Base-by-base conservation (phyloP, 2,329 filamentous ascomycete species). In the Triangularia verruculosa region DNA sequence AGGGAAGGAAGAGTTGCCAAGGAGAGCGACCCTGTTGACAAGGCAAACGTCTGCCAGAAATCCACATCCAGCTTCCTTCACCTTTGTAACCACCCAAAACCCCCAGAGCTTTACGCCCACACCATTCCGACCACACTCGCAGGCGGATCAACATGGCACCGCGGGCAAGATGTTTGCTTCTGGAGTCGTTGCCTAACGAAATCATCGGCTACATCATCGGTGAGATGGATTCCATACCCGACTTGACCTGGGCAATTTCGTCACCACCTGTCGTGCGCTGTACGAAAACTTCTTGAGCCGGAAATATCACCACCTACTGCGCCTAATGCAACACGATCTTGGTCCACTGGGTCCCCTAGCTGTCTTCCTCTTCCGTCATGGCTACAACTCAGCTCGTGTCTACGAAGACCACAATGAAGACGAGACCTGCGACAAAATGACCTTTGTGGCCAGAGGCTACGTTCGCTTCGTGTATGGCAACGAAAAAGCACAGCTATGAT, bases 251-350 rank as follows among this genome's bases (percentile, higher is more conserved):
- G 57, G 24, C n/a, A 62, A 39, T 55, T 59, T 65, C 24, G 28
- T 61, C 17, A 5, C 15, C 30, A 60, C 61, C 7, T 39, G 53
- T 11, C 60, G 56, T 28, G 57, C 54, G 5, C 27, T 61, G 3
- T 63, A 65, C 27, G 15, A 20, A 2, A 53, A 17, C 20, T 65
- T 65, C 54, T 1, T 17, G 39, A 6, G 15, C 1, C 52, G 43
- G 20, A 57, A 57, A 25, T 4, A 15, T 8, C 9, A 43, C 17
- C 12, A 58, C 22, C 9, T 65, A 5, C 52, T 60, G 15, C 34
- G 28, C 22, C 39, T 58, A 7, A 27, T 65, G 7, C 52, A 61
- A 30, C 61, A 62, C 28, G 57, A 61, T 13, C 61, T 65, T 5
- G 64, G 61, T 9, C 57, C 64, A 2, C 57, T 43, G 1, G 30